Percentiles rank a stretch among this genome's conserved stretches.
These are phyloP conservation scores for Clausena lansium DNA, from an alignment of 345 rosid species.

Conservation along the genomic window DNA sequence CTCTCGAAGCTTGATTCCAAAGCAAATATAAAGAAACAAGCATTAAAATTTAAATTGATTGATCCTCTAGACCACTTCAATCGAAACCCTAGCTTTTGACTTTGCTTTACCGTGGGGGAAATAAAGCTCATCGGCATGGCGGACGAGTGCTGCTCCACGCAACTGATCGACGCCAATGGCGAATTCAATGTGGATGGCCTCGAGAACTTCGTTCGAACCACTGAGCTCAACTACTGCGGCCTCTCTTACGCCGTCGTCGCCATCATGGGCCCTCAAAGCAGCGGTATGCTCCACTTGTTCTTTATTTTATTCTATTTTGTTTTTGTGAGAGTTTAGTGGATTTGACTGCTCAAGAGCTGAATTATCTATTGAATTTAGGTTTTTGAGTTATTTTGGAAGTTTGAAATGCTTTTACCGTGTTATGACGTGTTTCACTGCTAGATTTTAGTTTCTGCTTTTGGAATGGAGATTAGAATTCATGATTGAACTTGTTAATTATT, in stretches of 20 bases:
- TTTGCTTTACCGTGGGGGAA: not conserved
- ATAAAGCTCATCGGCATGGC: slow-evolving; percentile 7
- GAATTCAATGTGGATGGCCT: slow-evolving; percentile 60
- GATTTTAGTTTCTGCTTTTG: not conserved
- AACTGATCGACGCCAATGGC: slow-evolving; percentile 61
- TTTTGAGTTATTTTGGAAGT: not conserved
- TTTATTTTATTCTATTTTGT: not conserved
- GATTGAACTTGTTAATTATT: not conserved
- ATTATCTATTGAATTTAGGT: not conserved
- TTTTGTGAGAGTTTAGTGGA: not conserved
- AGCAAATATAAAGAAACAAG: not conserved
- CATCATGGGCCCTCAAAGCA: slow-evolving; percentile 88
- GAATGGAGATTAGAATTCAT: not conserved
- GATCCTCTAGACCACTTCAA: not conserved
- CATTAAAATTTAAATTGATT: not conserved
- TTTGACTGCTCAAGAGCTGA: not conserved
- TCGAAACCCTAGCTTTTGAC: not conserved
- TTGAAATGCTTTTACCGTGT: not conserved
- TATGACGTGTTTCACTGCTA: not conserved
- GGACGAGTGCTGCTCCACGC: slow-evolving; percentile 51
- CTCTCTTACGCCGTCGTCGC: slow-evolving; percentile 85
- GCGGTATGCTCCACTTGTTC: slow-evolving; percentile 42
- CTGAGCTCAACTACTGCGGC: slow-evolving; percentile 55
- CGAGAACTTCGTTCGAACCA: slow-evolving; percentile 47
- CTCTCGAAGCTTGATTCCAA: not conserved